phyloP scores from a whole-genome alignment of 345 rosid species.

The Corymbia maculata region DNA sequence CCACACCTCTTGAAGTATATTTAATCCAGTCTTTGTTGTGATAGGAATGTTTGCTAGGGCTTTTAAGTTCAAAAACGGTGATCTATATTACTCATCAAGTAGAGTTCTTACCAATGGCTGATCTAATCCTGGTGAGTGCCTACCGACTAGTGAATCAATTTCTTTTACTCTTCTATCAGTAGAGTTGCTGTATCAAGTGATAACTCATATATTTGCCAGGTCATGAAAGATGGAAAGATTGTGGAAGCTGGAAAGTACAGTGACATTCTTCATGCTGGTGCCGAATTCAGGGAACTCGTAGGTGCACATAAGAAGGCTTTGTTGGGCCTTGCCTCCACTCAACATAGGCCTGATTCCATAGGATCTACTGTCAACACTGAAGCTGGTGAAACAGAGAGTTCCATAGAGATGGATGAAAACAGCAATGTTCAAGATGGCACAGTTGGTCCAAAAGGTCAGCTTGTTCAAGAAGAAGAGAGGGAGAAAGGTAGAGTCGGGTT shows the following conservation, averaged over 20 bases:
- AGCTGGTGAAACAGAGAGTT: background rate
- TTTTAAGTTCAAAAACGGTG: constrained; percentile 42
- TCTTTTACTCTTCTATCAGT: background rate
- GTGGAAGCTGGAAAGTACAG: constrained; percentile 55
- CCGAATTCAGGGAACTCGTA: constrained; percentile 67
- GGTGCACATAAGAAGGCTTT: constrained; percentile 66
- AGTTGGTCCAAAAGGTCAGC: constrained; percentile 44
- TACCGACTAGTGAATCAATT: background rate
- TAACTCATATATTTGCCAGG: constrained; percentile 23
- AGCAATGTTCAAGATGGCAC: constrained; percentile 11
- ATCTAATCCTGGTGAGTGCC: constrained; percentile 48
- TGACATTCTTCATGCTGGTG: constrained; percentile 48
- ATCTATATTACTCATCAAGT: constrained; percentile 79
- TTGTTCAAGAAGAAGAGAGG: constrained; percentile 83
- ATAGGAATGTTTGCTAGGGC: constrained; percentile 57
- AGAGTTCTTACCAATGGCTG: constrained; percentile 68
- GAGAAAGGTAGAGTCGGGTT: constrained; percentile 76
- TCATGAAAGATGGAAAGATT: constrained; percentile 73
- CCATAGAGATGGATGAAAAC: constrained; percentile 6
- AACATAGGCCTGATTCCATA: constrained; percentile 9
- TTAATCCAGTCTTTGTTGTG: background rate
- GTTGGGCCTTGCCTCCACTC: constrained; percentile 30
- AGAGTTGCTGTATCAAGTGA: background rate
- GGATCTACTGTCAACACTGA: constrained; percentile 4
- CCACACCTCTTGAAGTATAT: background rate